Conservation (phyloP, 164 flowering plant species). For the Kingdonia uniflora region DNA sequence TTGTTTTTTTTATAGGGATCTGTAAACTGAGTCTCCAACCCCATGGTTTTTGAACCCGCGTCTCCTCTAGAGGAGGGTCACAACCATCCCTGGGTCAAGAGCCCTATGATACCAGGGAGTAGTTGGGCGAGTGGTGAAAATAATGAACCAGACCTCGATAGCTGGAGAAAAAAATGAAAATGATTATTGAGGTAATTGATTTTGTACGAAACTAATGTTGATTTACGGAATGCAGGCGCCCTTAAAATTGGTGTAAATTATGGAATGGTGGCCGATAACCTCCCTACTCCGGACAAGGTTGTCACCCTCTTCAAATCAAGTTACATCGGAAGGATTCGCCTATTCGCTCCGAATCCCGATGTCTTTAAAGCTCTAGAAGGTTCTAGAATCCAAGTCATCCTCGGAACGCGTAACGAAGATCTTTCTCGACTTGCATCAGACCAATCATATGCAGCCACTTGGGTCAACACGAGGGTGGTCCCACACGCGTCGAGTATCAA, state of each 20-base stretch:
- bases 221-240: constrained; percentile 4
- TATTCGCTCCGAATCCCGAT: constrained; percentile 8
- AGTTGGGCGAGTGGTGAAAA: too few relatives aligned
- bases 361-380: constrained; percentile 3
- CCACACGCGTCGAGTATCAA: neutral
- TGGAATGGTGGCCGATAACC: constrained; percentile 10
- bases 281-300: constrained; percentile 8
- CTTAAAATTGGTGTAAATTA: constrained; percentile 12
- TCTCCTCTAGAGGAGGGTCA: too few relatives aligned
- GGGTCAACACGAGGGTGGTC: constrained; percentile 9
- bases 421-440: constrained; percentile 2
- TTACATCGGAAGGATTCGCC: constrained; percentile 3
- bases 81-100: too few relatives aligned
- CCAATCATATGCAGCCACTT: constrained; percentile 5
- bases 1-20: too few relatives aligned
- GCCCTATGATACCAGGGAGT: too few relatives aligned
- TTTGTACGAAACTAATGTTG: too few relatives aligned
- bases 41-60: too few relatives aligned
- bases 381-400: constrained; percentile 1
- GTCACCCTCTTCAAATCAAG: constrained; percentile 1
- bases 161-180: too few relatives aligned
- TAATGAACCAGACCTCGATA: too few relatives aligned
- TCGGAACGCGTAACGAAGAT: constrained; percentile 10
- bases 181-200: too few relatives aligned
- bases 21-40: too few relatives aligned